Base-by-base conservation (phyloP, 2,329 filamentous ascomycete species). In the Fusarium tricinctum region DNA sequence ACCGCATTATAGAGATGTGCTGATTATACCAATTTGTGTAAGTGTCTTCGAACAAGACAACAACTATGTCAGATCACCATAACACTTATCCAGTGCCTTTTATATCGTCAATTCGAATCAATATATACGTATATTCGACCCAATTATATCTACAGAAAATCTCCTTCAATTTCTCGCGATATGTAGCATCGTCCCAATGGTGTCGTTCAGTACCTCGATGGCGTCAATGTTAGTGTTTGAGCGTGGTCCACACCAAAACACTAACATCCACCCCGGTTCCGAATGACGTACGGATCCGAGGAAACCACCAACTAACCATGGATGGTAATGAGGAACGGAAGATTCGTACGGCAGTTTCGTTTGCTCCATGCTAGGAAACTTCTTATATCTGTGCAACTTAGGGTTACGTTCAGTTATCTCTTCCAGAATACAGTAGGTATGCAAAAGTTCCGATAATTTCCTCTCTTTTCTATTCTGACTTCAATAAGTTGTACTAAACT, bases 201-300 rank as follows among this genome's bases (percentile, higher is more conserved):
- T 71, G 70, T 54, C 65, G 66, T 67, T 8, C 32, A 26, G 17
- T 22, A 26, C 43, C 19, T 6, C 15, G 14, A 74, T 74, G 43
- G 72, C 72, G 72, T 69, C 70, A 73, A 58, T 30, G 62, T 68
- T 73, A 74, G 60, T 43, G 46, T 14, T 22, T 20, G 1, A 2
- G 26, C 10, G 20, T 1, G 1, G 2, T 1, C 2, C 0, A 1
- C 32, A 38, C 44, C 5, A 70, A 47, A 68, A 2, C 35, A 65
- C 66, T 73, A 73, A 68, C 70, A 66, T 5, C 26, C 0, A 14
- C 26, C 19, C n/a, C 35, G 48, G 35, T 17, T 2, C 1, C 2
- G 8, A 17, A 55, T 39, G 26, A 47, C 20, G 22, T 19, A 20
- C 28, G 14, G 54, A 45, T 15, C 46, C 28, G 33, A 54, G 56